These are phyloP conservation scores for Pyrenophora seminiperda DNA, from an alignment of 2,329 filamentous ascomycete genomes.

Conservation along the genomic window DNA sequence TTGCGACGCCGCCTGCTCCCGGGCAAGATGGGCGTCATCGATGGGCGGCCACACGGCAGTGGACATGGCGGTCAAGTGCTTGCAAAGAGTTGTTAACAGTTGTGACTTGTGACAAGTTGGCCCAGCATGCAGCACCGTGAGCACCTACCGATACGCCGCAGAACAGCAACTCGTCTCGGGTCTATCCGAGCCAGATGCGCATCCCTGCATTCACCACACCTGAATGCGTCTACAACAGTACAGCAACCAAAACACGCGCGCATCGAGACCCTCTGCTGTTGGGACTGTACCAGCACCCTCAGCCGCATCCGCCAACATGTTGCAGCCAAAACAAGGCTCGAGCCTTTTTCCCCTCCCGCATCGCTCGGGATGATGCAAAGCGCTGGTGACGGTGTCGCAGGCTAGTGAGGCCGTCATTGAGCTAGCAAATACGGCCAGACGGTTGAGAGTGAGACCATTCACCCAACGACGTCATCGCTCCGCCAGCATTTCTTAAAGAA, in stretches of 20 bases:
- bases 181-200: slow-evolving; percentile 15
- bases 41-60: slow-evolving; percentile 66
- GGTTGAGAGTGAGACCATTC: slow-evolving; percentile 7
- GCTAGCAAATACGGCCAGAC: slow-evolving; percentile 12
- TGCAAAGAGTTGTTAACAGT: neutral
- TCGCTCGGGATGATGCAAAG: slow-evolving; percentile 25
- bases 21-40: slow-evolving; percentile 55
- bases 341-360: slow-evolving; percentile 5
- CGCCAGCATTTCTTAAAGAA: slow-evolving; percentile 26
- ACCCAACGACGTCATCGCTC: slow-evolving; percentile 24
- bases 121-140: slow-evolving; percentile 10
- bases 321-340: slow-evolving; percentile 10
- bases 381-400: slow-evolving; percentile 8
- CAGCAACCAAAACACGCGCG: neutral
- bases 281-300: neutral
- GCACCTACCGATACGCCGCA: slow-evolving; percentile 7
- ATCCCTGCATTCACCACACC: slow-evolving; percentile 9
- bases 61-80: slow-evolving; percentile 55
- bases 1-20: slow-evolving; percentile 60
- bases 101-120: too few relatives aligned
- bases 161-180: slow-evolving; percentile 20
- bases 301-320: neutral
- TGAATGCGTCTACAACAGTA: neutral
- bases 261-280: neutral
- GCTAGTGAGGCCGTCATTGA: slow-evolving; percentile 18